Evolutionary conservation across 2,329 filamentous ascomycete species (phyloP).

Genomic region (Colletotrichum aenigma): DNA sequence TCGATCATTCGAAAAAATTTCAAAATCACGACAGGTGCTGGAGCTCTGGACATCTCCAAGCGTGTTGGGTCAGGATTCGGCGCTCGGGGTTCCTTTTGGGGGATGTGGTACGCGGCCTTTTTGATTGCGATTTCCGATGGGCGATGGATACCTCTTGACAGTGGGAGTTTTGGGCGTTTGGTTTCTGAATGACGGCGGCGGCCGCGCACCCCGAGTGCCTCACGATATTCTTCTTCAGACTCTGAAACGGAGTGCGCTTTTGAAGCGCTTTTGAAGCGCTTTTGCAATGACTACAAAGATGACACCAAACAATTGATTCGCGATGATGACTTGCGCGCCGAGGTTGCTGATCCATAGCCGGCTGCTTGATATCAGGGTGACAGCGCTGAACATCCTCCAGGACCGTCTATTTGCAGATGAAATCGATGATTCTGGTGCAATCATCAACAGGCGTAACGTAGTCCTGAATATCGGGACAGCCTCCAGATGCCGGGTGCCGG

Average conservation of each 20-base stretch:
- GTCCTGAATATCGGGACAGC: neutral
- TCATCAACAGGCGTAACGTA: neutral
- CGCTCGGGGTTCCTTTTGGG: neutral
- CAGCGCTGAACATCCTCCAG: neutral
- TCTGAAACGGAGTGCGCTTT: neutral
- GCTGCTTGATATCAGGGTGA: neutral
- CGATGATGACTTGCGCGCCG: neutral
- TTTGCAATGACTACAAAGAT: neutral
- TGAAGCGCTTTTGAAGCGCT: fast-evolving
- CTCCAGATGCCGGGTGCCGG: neutral
- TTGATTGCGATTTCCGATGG: neutral
- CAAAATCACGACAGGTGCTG: neutral
- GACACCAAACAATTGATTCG: fast-evolving
- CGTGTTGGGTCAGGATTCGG: neutral
- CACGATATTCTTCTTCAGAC: neutral
- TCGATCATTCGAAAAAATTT: neutral
- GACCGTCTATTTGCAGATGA: neutral
- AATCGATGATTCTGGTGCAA: neutral
- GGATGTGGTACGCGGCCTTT: neutral
- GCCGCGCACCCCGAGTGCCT: neutral
- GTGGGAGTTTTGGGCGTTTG: neutral
- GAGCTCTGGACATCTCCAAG: neutral
- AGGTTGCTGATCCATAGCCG: neutral
- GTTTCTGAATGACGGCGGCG: neutral
- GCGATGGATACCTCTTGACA: neutral